These are phyloP conservation scores for Tuber umbilicatum DNA, from an alignment of 495 filamentous ascomycete species.

Conservation along the genomic window DNA sequence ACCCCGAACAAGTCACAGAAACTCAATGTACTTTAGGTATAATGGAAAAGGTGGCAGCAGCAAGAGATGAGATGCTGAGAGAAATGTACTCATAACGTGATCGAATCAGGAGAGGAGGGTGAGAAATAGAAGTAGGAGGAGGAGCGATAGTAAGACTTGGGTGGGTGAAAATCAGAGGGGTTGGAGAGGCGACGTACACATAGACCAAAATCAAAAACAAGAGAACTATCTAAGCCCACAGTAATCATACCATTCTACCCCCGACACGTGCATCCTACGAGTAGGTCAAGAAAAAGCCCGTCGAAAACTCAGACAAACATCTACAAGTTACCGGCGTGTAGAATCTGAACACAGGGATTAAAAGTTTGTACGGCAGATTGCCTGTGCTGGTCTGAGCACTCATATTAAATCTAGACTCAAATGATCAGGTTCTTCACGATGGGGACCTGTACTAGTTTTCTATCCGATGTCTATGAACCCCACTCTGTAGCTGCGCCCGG, in stretches of 20 bases:
- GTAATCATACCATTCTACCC: neutral
- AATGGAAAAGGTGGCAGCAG: neutral
- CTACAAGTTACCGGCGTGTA: too few relatives aligned
- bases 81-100: neutral
- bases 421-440: too few relatives aligned
- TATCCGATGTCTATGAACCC: too few relatives aligned
- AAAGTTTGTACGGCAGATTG: too few relatives aligned
- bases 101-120: too few relatives aligned
- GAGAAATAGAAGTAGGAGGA: neutral
- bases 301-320: too few relatives aligned
- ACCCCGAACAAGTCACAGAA: neutral
- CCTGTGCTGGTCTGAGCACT: too few relatives aligned
- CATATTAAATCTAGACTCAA: too few relatives aligned
- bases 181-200: too few relatives aligned
- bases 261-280: neutral
- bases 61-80: neutral
- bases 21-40: neutral
- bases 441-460: too few relatives aligned
- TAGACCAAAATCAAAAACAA: neutral
- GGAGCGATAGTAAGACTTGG: neutral
- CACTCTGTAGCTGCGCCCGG: too few relatives aligned
- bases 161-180: neutral
- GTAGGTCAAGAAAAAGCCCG: neutral
- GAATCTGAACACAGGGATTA: too few relatives aligned
- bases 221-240: neutral